These are phyloP conservation scores for Aspergillus bertholletiae DNA, from an alignment of 495 filamentous ascomycete species.

Conservation along the genomic window DNA sequence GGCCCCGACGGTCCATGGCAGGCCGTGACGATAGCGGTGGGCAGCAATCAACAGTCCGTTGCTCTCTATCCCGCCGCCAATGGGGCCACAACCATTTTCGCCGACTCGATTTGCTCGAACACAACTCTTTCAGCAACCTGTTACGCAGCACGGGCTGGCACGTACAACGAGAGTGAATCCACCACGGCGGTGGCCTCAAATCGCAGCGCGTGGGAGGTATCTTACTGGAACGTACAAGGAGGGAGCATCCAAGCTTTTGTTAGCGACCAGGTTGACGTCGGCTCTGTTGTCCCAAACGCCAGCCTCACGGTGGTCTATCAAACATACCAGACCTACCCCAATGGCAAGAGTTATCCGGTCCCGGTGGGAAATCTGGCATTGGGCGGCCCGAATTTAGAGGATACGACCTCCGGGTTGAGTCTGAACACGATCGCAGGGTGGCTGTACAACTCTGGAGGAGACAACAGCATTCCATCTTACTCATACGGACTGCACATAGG, in stretches of 20 bases:
- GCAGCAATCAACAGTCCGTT: conserved; percentile 7
- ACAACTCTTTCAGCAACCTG: conserved; percentile 9
- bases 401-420: not conserved
- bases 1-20: conserved; percentile 20
- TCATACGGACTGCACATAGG: conserved; percentile 55
- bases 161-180: conserved; percentile 5
- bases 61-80: conserved; percentile 10
- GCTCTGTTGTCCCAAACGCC: conserved; percentile 5
- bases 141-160: conserved; percentile 9
- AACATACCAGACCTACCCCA: conserved; percentile 17
- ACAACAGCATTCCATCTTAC: conserved; percentile 35
- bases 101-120: conserved; percentile 10
- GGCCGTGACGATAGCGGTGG: conserved; percentile 7
- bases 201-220: not conserved
- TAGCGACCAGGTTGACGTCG: conserved; percentile 5
- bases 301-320: conserved; percentile 10
- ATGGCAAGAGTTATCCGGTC: conserved; percentile 7
- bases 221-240: conserved; percentile 11
- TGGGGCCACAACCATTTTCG: conserved; percentile 7
- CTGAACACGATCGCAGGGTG: conserved; percentile 2
- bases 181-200: not conserved
- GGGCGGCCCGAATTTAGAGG: not conserved
- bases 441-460: not conserved
- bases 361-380: conserved; percentile 7
- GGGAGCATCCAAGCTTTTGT: not conserved